A percentile compares a stretch with the other conserved stretches of the same genome.
Evolutionary conservation across 1,284 basidiomycete species (phyloP).

Genomic region (Fomes fomentarius): DNA sequence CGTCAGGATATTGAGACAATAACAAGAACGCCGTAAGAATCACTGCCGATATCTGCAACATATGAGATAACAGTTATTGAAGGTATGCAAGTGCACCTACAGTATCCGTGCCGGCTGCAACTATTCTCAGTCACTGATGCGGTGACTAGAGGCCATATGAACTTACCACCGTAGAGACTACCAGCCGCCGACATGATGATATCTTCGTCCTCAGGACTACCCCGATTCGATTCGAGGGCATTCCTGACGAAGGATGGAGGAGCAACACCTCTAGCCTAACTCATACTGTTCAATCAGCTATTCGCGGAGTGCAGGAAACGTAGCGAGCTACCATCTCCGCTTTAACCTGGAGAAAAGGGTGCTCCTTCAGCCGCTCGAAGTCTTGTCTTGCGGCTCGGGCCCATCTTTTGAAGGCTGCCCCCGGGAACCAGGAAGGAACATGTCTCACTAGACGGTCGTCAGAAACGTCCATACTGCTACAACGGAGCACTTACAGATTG

Average conservation of each 20-base stretch:
- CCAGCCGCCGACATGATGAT: slow-evolving; percentile 13
- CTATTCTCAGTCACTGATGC: not conserved
- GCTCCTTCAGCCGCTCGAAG: not conserved
- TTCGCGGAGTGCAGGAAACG: no score
- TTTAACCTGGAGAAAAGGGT: slow-evolving; percentile 4
- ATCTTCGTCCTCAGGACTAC: slow-evolving; percentile 7
- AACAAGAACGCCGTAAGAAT: slow-evolving; percentile 29
- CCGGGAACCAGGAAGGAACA: slow-evolving; percentile 9
- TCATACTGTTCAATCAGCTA: no score
- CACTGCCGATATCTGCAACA: not conserved
- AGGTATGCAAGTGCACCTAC: not conserved
- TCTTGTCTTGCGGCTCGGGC: slow-evolving; percentile 1
- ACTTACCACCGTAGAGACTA: slow-evolving; percentile 14
- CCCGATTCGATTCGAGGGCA: not conserved
- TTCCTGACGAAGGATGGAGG: not conserved
- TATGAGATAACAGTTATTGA: no score
- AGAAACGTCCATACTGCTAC: no score
- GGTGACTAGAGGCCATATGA: not conserved
- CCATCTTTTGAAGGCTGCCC: slow-evolving; percentile 11
- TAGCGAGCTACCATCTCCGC: slow-evolving; percentile 1
- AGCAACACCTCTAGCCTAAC: no score
- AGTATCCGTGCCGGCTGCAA: slow-evolving; percentile 8
- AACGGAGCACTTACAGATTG: not conserved
- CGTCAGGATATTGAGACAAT: slow-evolving; percentile 30
- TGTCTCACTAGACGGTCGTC: slow-evolving; percentile 1